Base-by-base conservation (phyloP, 352 stramenopile species). In the Phytophthora fragariae region DNA sequence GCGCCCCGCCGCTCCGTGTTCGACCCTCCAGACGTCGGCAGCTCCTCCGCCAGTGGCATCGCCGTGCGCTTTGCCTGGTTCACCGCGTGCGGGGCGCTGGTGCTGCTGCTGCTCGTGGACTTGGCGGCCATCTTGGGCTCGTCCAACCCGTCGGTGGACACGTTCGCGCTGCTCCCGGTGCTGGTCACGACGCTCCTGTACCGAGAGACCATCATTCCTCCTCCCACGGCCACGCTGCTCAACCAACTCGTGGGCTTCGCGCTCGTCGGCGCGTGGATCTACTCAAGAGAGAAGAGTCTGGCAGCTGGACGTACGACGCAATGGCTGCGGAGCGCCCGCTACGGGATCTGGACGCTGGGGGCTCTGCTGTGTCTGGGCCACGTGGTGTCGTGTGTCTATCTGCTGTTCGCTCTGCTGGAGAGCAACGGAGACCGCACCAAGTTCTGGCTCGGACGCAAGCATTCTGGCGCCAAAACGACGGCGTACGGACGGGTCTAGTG, bases 401-500 rank as follows among this genome's bases (percentile, higher is more conserved):
- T 93, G 5, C 49, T 94, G n/a, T 73, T 81, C n/a, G 87, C 89
- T 24, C 72, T 96, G 17, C 73, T 91, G 21, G 83, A 93, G 71
- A 91, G 80, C 74, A 82, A 95, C 41, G 87, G 87, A 67, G 80
- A 91, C 41, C 76, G 75, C 8, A 60, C 62, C 54, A 90, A 83
- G 60, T 94, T 95, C 59, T 95, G 87, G 83, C 67, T 90, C n/a
- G 89, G 89, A 29, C 62, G 65, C 19, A 78, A 77, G 58, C 70
- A 60, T 37, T 21, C 27, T 11, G 70, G 21, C 14, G 50, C 33
- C 35, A 72, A 19, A 52, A 73, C 62, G 7, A 8, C 15, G 14
- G 60, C 71, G 17, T 77, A 75, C 27, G 63, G 79, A 27, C 61
- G 68, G 6, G 63, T 14, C 57, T 62, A 72, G 50, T 80, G 64